Evolutionary conservation across 2,329 filamentous ascomycete genomes (phyloP).

Genomic region (Sporothrix brunneoviolacea): DNA sequence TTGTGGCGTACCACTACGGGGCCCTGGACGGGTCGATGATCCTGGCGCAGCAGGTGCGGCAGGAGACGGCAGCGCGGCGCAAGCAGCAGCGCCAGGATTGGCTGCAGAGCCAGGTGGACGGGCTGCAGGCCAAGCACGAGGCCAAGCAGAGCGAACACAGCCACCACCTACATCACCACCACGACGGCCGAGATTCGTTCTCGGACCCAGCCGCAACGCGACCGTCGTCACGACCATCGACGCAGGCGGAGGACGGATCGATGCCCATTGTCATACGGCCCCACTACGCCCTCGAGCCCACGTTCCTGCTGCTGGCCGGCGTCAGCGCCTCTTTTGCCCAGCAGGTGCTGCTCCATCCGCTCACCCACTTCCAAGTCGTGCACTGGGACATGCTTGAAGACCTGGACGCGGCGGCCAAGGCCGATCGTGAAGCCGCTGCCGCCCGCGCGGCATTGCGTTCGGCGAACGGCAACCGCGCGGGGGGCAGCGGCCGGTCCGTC

Average conservation of each 20-base stretch:
- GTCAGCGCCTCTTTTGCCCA: constrained; percentile 62
- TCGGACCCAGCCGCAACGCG: neutral
- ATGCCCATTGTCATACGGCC: constrained; percentile 51
- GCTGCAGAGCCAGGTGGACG: constrained; percentile 61
- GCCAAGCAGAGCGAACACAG: neutral
- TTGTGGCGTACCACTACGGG: constrained; percentile 65
- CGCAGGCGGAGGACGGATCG: neutral
- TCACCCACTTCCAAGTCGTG: constrained; percentile 63
- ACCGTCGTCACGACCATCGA: constrained; percentile 21
- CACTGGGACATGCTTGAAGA: constrained; percentile 69
- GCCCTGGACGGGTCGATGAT: constrained; percentile 46
- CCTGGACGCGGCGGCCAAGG: constrained; percentile 46
- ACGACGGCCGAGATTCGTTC: constrained; percentile 7
- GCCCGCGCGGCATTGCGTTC: neutral
- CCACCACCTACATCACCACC: constrained; percentile 7
- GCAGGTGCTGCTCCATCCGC: constrained; percentile 63
- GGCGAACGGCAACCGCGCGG: neutral
- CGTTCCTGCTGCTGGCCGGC: constrained; percentile 63
- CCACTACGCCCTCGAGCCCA: constrained; percentile 68
- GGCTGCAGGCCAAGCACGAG: constrained; percentile 39
- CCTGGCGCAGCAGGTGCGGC: constrained; percentile 12
- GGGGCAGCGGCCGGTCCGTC: constrained; percentile 18
- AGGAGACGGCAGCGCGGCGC: constrained; percentile 40
- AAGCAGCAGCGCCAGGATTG: constrained; percentile 1
- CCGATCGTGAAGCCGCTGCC: constrained; percentile 6